A percentile compares a stretch with the other conserved stretches of the same genome.
phyloP scores from a whole-genome alignment of 208 protist species.

The Wallacemonas sp. region DNA sequence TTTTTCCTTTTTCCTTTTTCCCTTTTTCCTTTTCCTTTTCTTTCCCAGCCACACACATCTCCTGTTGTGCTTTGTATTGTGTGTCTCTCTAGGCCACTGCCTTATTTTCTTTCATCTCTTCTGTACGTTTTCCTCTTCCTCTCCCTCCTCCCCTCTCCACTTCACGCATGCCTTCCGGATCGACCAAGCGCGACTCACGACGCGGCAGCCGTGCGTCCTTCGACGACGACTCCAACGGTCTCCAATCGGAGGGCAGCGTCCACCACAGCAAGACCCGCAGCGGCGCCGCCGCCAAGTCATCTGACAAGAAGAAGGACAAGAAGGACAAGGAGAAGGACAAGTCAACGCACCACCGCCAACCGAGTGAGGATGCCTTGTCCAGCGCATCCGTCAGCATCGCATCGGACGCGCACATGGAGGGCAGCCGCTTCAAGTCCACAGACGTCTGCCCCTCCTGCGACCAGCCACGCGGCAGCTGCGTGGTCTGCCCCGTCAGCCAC shows the following conservation, averaged over 20 bases:
- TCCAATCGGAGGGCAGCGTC: neutral
- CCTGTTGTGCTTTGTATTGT: conserved; percentile 1
- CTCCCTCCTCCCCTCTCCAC: neutral
- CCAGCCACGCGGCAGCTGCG: conserved; percentile 42
- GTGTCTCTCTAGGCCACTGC: neutral
- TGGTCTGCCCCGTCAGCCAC: conserved; percentile 40
- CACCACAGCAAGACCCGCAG: neutral
- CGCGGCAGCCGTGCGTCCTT: neutral
- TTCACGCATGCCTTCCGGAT: neutral
- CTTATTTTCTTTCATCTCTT: conserved; percentile 11
- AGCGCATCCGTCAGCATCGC: too few relatives aligned
- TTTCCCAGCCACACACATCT: neutral
- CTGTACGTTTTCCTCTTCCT: conserved; percentile 3
- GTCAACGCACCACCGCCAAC: too few relatives aligned
- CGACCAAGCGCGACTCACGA: neutral
- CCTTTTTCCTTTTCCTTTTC: conserved; percentile 16
- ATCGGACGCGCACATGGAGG: conserved; percentile 56
- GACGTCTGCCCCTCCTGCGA: conserved; percentile 47
- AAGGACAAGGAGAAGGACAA: too few relatives aligned
- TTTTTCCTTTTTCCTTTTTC: neutral
- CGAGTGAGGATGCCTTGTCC: too few relatives aligned
- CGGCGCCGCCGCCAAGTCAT: neutral
- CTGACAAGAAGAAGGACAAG: neutral
- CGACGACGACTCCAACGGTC: neutral
- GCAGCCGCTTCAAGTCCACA: conserved; percentile 25